Evolutionary conservation across 2,329 filamentous ascomycete genomes (phyloP), one percentile per base, ranked within the genome.

Genomic region (Ophiostoma perfectum): DNA sequence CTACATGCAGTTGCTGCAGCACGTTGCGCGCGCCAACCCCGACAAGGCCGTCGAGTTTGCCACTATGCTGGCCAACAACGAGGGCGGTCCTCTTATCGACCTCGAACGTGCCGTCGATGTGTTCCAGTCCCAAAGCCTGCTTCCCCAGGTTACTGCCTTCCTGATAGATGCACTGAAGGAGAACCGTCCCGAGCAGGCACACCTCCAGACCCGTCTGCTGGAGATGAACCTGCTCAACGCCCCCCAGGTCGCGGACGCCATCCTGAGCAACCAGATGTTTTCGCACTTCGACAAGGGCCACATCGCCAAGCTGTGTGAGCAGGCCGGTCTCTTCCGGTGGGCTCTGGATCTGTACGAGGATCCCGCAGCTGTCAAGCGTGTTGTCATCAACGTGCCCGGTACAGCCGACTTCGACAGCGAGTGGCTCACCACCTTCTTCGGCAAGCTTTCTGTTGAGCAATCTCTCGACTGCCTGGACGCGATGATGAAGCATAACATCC

Each of bases 171-270:
- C 93, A 2, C 85, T 99, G 45, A 95, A 97, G 78, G 92, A 95
- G 73, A 97, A 99, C 81, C 90, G 89, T 74, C 93, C 93, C 0
- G 95, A 99, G 78, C 93, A 99, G 76, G 94, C 89, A 52, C 89
- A 94, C 73, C 84, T 99, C 52, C 95, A 99, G 80, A 99, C 96
- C 36, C 90, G 95, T 70, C 85, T 99, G 3, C 82, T 99, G 68
- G 96, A 99, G 83, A 98, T 99, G 93, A 99, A 99, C 79, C 81
- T 99, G 71, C 85, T 96, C 79, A 96, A 97, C 74, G 96, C 95
- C 1, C 95, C 95, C 66, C 95, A 98, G 78, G 96, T 99, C 67
- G 95, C 96, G 3, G 96, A 99, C 78, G 95, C 95, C 45, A 99
- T 99, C 73, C 86, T 99, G 55, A 92, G 94, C 73, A 99, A 99